Evolutionary conservation across 2,329 filamentous ascomycete species (phyloP).

Genomic region (Sclerotinia glacialis): DNA sequence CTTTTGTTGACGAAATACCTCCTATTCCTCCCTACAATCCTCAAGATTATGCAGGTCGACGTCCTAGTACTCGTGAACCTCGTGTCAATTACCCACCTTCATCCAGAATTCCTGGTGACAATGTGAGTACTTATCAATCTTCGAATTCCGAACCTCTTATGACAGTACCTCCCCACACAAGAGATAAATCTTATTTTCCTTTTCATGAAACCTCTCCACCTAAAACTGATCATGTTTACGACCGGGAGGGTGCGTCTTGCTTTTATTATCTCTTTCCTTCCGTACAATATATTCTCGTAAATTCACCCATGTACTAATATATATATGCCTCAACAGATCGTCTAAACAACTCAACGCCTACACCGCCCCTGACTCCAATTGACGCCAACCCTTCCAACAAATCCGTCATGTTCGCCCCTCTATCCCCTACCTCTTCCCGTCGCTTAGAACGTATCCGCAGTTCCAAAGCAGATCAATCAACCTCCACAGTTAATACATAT

Average conservation of each 20-base stretch:
- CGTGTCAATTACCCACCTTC: conserved; percentile 30
- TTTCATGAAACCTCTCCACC: conserved; percentile 34
- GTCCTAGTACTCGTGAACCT: conserved; percentile 27
- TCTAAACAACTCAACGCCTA: conserved; percentile 14
- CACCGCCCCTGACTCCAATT: not conserved
- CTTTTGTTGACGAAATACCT: conserved; percentile 29
- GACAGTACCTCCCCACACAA: conserved; percentile 21
- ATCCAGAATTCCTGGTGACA: conserved; percentile 33
- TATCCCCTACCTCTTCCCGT: conserved; percentile 36
- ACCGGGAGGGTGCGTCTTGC: conserved; percentile 27
- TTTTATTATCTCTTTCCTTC: conserved; percentile 15
- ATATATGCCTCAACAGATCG: not conserved
- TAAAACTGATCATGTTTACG: conserved; percentile 30
- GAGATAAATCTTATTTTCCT: conserved; percentile 31
- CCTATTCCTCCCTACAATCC: conserved; percentile 39
- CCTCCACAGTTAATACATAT: conserved; percentile 16
- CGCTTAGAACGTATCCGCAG: conserved; percentile 19
- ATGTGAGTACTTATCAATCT: conserved; percentile 39
- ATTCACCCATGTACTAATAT: not conserved
- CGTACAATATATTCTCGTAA: not conserved
- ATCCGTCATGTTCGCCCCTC: conserved; percentile 38
- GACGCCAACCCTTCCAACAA: conserved; percentile 26
- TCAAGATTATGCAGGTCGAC: conserved; percentile 35
- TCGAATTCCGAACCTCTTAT: conserved; percentile 24
- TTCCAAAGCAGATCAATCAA: conserved; percentile 14